phyloP scores from a whole-genome alignment of 495 filamentous ascomycete species.

The Lasiosphaeria hispida region DNA sequence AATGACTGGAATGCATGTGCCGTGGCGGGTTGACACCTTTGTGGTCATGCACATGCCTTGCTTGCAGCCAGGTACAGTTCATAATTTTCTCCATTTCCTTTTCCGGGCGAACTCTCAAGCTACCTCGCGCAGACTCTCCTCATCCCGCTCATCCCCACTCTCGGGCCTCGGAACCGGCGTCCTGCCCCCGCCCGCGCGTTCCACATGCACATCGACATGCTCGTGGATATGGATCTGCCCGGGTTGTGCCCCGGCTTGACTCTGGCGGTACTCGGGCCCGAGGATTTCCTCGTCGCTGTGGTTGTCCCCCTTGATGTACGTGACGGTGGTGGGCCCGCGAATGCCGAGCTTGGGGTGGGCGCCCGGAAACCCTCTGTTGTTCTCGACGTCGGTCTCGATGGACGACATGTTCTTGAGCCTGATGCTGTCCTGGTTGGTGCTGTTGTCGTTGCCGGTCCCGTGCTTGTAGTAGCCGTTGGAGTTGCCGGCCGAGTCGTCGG shows the following conservation, averaged over 20 bases:
- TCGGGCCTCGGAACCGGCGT: background rate
- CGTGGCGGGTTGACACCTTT: no score
- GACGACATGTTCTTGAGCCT: background rate
- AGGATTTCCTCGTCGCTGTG: conserved; percentile 17
- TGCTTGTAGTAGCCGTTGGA: conserved; percentile 13
- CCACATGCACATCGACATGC: conserved; percentile 9
- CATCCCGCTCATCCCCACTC: background rate
- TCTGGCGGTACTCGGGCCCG: conserved; percentile 8
- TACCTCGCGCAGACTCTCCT: background rate
- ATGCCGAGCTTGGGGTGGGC: conserved; percentile 9
- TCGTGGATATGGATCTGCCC: conserved; percentile 6
- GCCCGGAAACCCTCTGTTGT: conserved; percentile 3
- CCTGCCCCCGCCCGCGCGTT: background rate
- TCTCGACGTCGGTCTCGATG: background rate
- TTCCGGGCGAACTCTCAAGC: background rate
- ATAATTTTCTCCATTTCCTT: background rate
- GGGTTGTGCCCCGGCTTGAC: background rate
- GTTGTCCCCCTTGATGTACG: conserved; percentile 12
- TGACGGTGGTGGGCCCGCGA: conserved; percentile 7
- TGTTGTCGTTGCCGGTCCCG: conserved; percentile 9
- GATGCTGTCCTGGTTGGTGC: background rate
- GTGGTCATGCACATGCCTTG: no score
- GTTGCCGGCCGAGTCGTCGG: background rate
- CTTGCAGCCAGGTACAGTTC: no score
- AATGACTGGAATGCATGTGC: no score